Evolutionary conservation across 1,284 basidiomycete genomes (phyloP), one percentile per base, ranked within the genome.

Genomic region (Leccinum angustisporum): DNA sequence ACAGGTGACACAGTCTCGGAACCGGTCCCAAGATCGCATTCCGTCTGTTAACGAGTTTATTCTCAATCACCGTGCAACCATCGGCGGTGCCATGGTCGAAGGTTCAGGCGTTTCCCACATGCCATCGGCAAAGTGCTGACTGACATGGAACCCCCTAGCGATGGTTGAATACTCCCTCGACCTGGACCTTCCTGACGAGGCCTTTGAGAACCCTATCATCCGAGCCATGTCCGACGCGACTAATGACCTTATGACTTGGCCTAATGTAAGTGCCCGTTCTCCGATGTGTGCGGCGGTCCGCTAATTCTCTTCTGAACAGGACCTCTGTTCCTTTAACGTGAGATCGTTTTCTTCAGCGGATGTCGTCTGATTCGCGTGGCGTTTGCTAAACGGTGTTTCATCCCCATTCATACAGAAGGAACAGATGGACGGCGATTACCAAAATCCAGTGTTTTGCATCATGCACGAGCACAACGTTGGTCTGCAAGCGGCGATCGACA

Each of bases 241-340:
- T 1, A 77, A 69, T 18, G 80, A 83, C 64, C 76, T 83, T 27
- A 80, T 82, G 75, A 80, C 80, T 1, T 82, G 81, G 80, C 79
- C 81, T n/a, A 82, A 82, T 61, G 80, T 81, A 56, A 16, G 79
- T 70, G 3, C 30, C 11, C 34, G 9, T 56, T 58, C 25, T 57
- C 55, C 59, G 43, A 54, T 46, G n/a, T 14, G 57, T 58, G 51
- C 14, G 50, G 57, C 30, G 2, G 46, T 54, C 16, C 2, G 14
- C 60, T 69, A 54, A 67, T 55, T 34, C 46, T 50, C 16, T 55
- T 54, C 53, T 50, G 30, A 60, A 61, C 33, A 79, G 80, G 80
- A 82, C 64, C 73, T 81, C 16, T 81, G 80, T 60, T 81, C 79
- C 5, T 82, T 81, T 65, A 81, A 81, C 63, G 78, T 80, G 68